Base-by-base conservation (phyloP, 345 rosid species). In the Toxicodendron radicans region DNA sequence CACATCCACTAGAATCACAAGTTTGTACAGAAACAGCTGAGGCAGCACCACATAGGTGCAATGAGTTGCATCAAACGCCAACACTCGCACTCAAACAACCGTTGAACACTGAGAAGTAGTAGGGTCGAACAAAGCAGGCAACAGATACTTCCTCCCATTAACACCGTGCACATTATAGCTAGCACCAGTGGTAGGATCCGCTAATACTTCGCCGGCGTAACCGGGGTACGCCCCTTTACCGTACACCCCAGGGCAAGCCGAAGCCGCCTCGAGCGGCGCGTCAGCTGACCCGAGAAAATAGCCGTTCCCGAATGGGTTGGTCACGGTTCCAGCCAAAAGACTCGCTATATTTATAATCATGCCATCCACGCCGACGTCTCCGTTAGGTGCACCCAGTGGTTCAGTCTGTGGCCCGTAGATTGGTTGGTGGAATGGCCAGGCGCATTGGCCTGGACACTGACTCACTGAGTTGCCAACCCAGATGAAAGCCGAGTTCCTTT, bases 381-480 rank as follows among this genome's bases (percentile, higher is more conserved):
- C 83, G 41, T 78, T 86, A 0, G 89, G 87, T 12, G 89, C 80
- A 0, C 60, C 78, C 0, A 81, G 79, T 11, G 85, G 79, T 16
- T 61, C 45, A 2, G 71, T 60, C 65, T 83, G 87, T 16, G 89
- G 89, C 16, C 87, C 87, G 75, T 79, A 82, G 38, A 76, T 86
- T 27, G 89, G 89, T 49, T 76, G 84, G 79, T 82, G 82, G 75
- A 82, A 82, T 14, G 88, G 84, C 85, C 88, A 80, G 0, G 82
- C 82, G 64, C 88, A 85, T 72, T 80, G 81, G 3, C 85, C 84
- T 2, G 89, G 89, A 68, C 87, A 86, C 73, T 86, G 87, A 6
- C 35, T 74, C 73, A 10, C 77, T 1, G 87, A 83, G 77, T 84
- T 71, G 6, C 86, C 82, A 1, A 84, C 90, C 87, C 82, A 79